Base-by-base conservation (phyloP, 1,284 basidiomycete species). In the Anthracocystis setariae region DNA sequence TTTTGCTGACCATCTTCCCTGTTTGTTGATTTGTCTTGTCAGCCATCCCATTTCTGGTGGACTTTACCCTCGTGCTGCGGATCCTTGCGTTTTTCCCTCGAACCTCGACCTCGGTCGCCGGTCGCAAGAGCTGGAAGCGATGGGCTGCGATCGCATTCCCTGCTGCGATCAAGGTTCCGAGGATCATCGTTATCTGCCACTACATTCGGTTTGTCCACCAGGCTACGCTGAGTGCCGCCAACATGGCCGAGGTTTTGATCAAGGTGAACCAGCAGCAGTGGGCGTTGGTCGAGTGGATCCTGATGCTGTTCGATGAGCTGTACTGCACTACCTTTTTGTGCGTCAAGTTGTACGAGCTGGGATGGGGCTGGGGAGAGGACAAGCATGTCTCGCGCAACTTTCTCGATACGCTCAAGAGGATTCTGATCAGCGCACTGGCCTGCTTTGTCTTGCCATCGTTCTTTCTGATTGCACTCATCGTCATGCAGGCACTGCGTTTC, bases 131-230 rank as follows among this genome's bases (percentile, higher is more conserved):
- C 13, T 66, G 47, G 50, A 61, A 49, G 42, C 43, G 42, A 9
- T 60, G 33, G 44, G 56, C 49, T 8, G 46, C 50, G 5, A 50
- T 66, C 42, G 57, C 63, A 2, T 66, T 59, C 29, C 56, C 63
- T 5, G 18, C 51, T 17, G 39, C 49, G 10, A 54, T 60, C 45
- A 98, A 98, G 71, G 70, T 82, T n/a, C 56, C 56, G 29, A 46
- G 56, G 8, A 17, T 39, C 27, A 37, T 66, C 15, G 21, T 60
- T 51, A 66, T 55, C 46, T 51, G 47, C 39, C 40, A 55, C 42
- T 66, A 66, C 52, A 46, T 62, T 18, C 32, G 42, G 1, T 66
- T 54, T 27, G 43, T 46, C 8, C 51, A 59, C 24, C 21, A 23
- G 3, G 46, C 33, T 12, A 42, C 50, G 24, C 12, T 50, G 5